Base-by-base conservation (phyloP, 1,284 basidiomycete genomes). In the Puccinia polysora region DNA sequence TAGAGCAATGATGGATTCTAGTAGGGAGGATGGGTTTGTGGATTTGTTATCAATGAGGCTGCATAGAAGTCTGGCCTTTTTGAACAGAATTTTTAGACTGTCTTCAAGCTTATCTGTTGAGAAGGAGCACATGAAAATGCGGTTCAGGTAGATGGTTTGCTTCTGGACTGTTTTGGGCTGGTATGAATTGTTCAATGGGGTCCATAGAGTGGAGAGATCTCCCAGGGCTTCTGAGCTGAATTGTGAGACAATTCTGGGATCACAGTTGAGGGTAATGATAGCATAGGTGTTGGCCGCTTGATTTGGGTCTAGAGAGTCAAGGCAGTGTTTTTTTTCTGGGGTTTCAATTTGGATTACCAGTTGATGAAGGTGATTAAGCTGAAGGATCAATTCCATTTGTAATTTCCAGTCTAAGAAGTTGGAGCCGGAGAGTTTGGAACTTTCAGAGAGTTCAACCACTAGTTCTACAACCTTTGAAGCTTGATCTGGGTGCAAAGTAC, bases 321-420 rank as follows among this genome's bases (percentile, higher is more conserved):
- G n/a, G 6, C 30, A 14, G 23, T 6, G 6, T 6, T 34, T 14
- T 6, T 23, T 6, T 14, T 43, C 38, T 3, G 2, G 23, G 7
- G 4, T 23, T 62, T 62, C 36, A 3, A 6, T 32, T 7, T n/a
- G 15, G 25, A 38, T 62, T 5, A 47, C 58, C n/a, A 62, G 40
- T n/a, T 28, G 12, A 28, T 62, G 45, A 4, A 62, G 36, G 2
- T 38, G 7, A 36, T 38, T 59, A 3, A 59, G 23, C 4, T 15
- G 12, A 23, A 59, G 34, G n/a, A 59, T 59, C 36, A 8, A 30
- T 62, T 43, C 45, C 58, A 62, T 62, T 7, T 20, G 36, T 18
- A 43, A 34, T 45, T 62, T 62, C 58, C 58, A 62, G 38, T 62
- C 36, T 20, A 62, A 23, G 34, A 62, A 62, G 40, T 62, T 62